Percentiles rank a stretch among this genome's conserved stretches.
Evolutionary conservation across 2,329 filamentous ascomycete species (phyloP).

Genomic region (Diaporthe velutina): DNA sequence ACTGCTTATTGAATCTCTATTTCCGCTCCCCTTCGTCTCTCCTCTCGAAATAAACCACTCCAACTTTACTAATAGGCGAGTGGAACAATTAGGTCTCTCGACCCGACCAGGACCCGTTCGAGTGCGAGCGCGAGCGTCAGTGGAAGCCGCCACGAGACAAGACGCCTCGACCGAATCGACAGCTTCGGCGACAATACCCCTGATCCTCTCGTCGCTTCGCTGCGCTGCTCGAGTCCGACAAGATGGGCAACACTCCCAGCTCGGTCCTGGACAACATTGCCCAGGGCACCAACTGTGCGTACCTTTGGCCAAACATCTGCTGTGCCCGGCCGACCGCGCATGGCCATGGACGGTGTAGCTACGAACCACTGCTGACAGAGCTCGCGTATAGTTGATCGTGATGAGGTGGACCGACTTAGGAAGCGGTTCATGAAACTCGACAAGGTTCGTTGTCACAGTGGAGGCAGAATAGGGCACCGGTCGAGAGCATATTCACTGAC

Average conservation of each 20-base stretch:
- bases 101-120: constrained; percentile 23
- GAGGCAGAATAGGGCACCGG: no score
- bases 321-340: background rate
- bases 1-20: constrained; percentile 3
- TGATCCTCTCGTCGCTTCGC: background rate
- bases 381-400: constrained; percentile 81
- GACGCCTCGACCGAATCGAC: background rate
- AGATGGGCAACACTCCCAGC: constrained; percentile 78
- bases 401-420: constrained; percentile 94
- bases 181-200: constrained; percentile 8
- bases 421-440: constrained; percentile 99
- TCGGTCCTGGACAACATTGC: constrained; percentile 94
- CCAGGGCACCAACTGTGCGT: constrained; percentile 91
- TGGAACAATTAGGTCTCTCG: background rate
- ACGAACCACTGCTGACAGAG: background rate
- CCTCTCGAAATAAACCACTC: background rate
- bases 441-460: constrained; percentile 73
- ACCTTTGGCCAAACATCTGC: background rate
- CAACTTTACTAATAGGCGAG: background rate
- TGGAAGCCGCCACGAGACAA: constrained; percentile 21
- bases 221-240: constrained; percentile 29
- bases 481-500: constrained; percentile 11
- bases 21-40: background rate
- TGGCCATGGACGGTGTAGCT: background rate
- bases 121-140: constrained; percentile 27